These are phyloP conservation scores for Candida andamanensis DNA, from an alignment of 805 yeast genomes.

Conservation along the genomic window DNA sequence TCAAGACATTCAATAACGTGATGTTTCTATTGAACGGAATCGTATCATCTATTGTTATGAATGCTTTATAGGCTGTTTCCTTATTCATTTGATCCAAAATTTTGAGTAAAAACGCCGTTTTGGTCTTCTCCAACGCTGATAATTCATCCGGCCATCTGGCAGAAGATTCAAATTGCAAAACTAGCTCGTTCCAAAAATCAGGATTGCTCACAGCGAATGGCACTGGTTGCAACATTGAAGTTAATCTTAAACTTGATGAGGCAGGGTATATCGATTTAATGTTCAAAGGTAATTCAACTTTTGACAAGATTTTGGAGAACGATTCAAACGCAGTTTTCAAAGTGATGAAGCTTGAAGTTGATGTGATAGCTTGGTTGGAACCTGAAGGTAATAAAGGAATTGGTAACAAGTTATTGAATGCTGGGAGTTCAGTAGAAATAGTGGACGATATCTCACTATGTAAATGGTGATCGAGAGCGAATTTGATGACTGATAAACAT, in stretches of 20 bases:
- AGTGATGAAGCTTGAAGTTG: slow-evolving; percentile 24
- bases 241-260: slow-evolving; percentile 67
- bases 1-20: slow-evolving; percentile 55
- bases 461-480: slow-evolving; percentile 61
- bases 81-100: slow-evolving; percentile 45
- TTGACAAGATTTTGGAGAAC: slow-evolving; percentile 43
- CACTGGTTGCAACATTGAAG: slow-evolving; percentile 74
- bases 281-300: slow-evolving; percentile 58
- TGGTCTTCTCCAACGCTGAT: slow-evolving; percentile 78
- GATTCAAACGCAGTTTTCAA: slow-evolving; percentile 44
- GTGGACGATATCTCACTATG: slow-evolving; percentile 35
- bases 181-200: slow-evolving; percentile 73
- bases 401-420: slow-evolving; percentile 52
- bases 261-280: slow-evolving; percentile 70
- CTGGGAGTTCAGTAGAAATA: slow-evolving; percentile 33
- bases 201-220: slow-evolving; percentile 75
- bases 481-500: slow-evolving; percentile 58
- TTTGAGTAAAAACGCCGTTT: slow-evolving; percentile 81
- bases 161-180: slow-evolving; percentile 84
- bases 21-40: slow-evolving; percentile 63
- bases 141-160: slow-evolving; percentile 95
- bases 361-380: slow-evolving; percentile 45
- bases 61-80: slow-evolving; percentile 52
- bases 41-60: slow-evolving; percentile 57
- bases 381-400: slow-evolving; percentile 56